Base-by-base conservation (phyloP, 208 protist species). In the Crithidia acanthocephali region DNA sequence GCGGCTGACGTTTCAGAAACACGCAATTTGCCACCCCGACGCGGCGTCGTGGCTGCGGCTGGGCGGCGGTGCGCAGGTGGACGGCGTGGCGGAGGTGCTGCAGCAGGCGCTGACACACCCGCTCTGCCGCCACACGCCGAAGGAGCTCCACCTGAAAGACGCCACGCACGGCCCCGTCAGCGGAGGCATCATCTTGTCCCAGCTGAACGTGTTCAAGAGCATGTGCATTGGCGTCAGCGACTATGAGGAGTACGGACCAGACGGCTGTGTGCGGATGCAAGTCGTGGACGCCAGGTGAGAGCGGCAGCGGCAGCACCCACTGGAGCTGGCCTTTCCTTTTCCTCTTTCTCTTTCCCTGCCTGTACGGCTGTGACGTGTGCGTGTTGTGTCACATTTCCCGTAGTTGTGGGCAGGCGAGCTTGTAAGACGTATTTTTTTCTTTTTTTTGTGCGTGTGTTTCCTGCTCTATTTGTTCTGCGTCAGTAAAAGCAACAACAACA, bases 191-290 rank as follows among this genome's bases (percentile, higher is more conserved):
- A 94, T 94, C 52, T 25, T 92, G 0, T 87, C 88, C 2, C 88
- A 93, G 56, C 72, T 96, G 22, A 90, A 81, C 59, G 82, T 79
- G 20, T 94, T 96, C 71, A 93, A 93, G 68, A 66, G 76, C 60
- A 87, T 96, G 79, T 94, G 87, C 57, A 48, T 93, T 8, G 76
- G 55, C 15, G 74, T 55, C 0, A 72, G 42, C 22, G 87, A 87
- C 37, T 96, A 96, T 79, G 80, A 70, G 27, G 91, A 96, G 50
- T 83, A 92, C 32, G 91, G 91, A 11, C 91, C 91, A 0, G 76
- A 88, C 28, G 79, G 81, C 25, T 95, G 87, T 52, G 73, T 87
- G 11, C 81, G 79, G 48, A 68, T 80, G 58, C 86, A 91, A 47
- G 61, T 83, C n/a, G 66, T 86, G 15, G 87, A 95, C 58, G 28